Percentiles rank a stretch among this genome's conserved stretches.
Conservation (phyloP, 768 basidiomycete species). For the Rhodotorula kratochvilovae region DNA sequence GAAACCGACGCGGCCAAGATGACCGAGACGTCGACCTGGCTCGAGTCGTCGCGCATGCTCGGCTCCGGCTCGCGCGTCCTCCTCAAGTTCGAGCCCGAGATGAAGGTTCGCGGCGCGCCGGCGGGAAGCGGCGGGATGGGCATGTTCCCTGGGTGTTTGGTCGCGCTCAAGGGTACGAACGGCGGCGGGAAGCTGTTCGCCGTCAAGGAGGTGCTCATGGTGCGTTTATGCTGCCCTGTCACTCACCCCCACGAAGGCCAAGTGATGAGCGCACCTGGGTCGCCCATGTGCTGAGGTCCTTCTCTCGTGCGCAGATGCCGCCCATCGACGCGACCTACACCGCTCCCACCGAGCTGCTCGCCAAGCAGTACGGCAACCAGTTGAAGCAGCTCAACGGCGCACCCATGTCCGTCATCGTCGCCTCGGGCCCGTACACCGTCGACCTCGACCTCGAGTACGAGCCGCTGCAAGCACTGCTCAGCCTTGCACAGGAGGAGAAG, state of each 20-base stretch:
- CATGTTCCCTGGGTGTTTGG: slow-evolving; percentile 83
- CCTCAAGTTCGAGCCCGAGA: slow-evolving; percentile 63
- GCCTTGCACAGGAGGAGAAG: slow-evolving; percentile 59
- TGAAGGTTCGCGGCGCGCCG: slow-evolving; percentile 64
- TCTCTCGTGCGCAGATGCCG: slow-evolving; percentile 56
- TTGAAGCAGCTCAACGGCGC: slow-evolving; percentile 52
- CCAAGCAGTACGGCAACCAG: slow-evolving; percentile 47
- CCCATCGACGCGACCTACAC: slow-evolving; percentile 52
- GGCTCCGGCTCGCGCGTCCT: slow-evolving; percentile 61
- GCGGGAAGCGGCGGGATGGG: slow-evolving; percentile 64
- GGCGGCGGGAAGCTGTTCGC: slow-evolving; percentile 83
- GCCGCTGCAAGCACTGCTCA: slow-evolving; percentile 63
- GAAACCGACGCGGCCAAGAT: slow-evolving; percentile 60
- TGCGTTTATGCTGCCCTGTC: slow-evolving; percentile 49
- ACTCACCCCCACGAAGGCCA: too few species aligned
- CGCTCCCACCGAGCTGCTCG: slow-evolving; percentile 49
- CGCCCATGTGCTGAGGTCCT: too few species aligned
- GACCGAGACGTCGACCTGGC: slow-evolving; percentile 64
- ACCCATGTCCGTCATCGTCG: slow-evolving; percentile 64
- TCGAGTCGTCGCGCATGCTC: slow-evolving; percentile 79
- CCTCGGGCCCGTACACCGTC: slow-evolving; percentile 78
- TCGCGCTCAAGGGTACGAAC: slow-evolving; percentile 79
- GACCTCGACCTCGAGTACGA: slow-evolving; percentile 72
- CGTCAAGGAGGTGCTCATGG: slow-evolving; percentile 73
- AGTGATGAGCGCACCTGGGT: too few species aligned